Percentiles rank a stretch among this genome's conserved stretches.
These are phyloP conservation scores for Spathaspora sp. DNA, from an alignment of 805 yeast species.

Conservation along the genomic window DNA sequence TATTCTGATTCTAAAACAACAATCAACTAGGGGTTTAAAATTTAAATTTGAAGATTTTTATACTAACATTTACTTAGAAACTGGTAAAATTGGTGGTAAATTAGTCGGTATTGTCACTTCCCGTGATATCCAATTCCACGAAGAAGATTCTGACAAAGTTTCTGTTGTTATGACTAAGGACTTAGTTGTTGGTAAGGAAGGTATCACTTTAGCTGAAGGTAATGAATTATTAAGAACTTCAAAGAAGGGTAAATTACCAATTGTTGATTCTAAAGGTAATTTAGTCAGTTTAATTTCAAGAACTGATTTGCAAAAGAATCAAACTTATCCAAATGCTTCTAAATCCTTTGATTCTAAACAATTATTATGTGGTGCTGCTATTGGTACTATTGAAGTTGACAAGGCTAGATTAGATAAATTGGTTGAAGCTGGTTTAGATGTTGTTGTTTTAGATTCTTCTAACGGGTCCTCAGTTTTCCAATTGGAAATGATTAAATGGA, in stretches of 20 bases:
- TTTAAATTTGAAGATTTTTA: neutral
- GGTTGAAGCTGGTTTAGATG: conserved; percentile 96
- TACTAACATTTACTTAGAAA: conserved; percentile 52
- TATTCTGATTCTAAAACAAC: conserved; percentile 9
- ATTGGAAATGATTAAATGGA: conserved; percentile 88
- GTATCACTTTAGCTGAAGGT: conserved; percentile 81
- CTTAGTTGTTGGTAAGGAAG: conserved; percentile 76
- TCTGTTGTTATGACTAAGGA: conserved; percentile 88
- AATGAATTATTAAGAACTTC: conserved; percentile 86
- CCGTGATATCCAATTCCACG: conserved; percentile 95
- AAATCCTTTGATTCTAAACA: conserved; percentile 92
- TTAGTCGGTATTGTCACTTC: conserved; percentile 94
- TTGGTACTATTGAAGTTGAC: conserved; percentile 91
- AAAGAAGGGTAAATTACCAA: conserved; percentile 96
- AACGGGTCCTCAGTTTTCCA: conserved; percentile 98
- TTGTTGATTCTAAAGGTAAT: conserved; percentile 72
- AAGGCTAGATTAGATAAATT: conserved; percentile 77
- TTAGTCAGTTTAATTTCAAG: conserved; percentile 87
- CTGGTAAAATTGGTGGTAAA: conserved; percentile 83
- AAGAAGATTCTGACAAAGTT: conserved; percentile 58
- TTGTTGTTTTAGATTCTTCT: conserved; percentile 91
- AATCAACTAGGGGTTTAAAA: neutral
- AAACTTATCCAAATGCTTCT: conserved; percentile 89
- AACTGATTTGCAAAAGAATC: conserved; percentile 96
- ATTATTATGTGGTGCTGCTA: conserved; percentile 96